A percentile compares a stretch with the other conserved stretches of the same genome.
phyloP scores from a whole-genome alignment of 108 stramenopile species.

The Cyclotella sp. region DNA sequence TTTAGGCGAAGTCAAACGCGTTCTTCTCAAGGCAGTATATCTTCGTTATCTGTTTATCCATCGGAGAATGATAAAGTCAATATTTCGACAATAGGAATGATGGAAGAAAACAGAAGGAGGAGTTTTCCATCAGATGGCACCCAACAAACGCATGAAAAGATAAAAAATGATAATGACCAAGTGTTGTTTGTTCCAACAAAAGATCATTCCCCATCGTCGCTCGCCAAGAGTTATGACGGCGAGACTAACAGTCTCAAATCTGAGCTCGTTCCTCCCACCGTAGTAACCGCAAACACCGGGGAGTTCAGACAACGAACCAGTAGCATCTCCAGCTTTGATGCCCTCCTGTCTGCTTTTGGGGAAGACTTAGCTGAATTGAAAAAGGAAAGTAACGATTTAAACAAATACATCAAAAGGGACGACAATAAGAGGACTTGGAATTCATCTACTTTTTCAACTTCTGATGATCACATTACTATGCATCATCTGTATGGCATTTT shows the following conservation, averaged over 20 bases:
- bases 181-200: constrained; percentile 11
- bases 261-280: background rate
- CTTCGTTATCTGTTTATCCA: background rate
- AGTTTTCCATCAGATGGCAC: background rate
- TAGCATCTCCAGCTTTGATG: constrained; percentile 32
- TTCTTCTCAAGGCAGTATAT: constrained; percentile 3
- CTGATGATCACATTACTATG: background rate
- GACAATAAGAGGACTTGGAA: constrained; percentile 2
- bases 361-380: constrained; percentile 27
- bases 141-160: background rate
- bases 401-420: background rate
- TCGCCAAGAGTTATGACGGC: constrained; percentile 3
- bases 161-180: background rate
- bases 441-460: background rate
- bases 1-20: background rate
- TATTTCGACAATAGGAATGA: background rate
- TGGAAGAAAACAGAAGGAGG: background rate
- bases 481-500: background rate
- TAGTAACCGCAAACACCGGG: background rate
- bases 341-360: constrained; percentile 30
- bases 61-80: background rate
- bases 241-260: background rate
- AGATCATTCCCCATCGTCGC: background rate
- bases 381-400: background rate
- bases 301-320: background rate